Base-by-base conservation (phyloP, 805 yeast species). In the Wickerhamomyces silvicola region DNA sequence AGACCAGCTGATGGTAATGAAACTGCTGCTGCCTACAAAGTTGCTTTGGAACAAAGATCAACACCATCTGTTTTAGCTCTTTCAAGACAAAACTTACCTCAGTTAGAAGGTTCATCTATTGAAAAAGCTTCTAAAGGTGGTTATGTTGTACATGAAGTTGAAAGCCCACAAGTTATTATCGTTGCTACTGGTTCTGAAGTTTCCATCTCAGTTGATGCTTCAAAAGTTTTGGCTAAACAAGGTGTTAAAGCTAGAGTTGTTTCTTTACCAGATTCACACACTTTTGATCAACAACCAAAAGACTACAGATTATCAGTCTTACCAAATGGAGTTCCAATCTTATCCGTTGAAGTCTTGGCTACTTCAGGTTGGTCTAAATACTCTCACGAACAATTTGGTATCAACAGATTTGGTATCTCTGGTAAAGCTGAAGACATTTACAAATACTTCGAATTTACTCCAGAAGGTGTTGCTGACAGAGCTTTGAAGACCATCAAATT, bases 61-160 rank as follows among this genome's bases (percentile, higher is more conserved):
- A 80, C 88, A 28, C 94, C 94, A 51, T 69, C 81, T 41, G 63
- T 82, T 49, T 66, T 82, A 56, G 88, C 90, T 43, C 66, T 82
- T 48, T 72, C 90, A 41, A 81, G 94, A 79, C 94, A 82, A 65
- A 78, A 78, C 76, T 68, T 82, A 59, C 88, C 97, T 43, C 97
- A 92, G 66, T 78, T 92, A 56, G 90, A 78, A 61, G 95, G 95
- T 55, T 86, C 97, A 32, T 65, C 88, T 33, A 71, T 87, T 47
- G 97, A 85, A 73, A 81, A 81, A 67, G 97, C 97, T 37, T 42
- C 77, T 38, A 85, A 82, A 71, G 98, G 98, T 78, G 98, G 94
- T 60, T 90, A 90, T 75, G 75, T 82, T 45, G 59, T 83, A 48
- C 59, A 71, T 38, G 71, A 70, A 39, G 78, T 68, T 40, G 78